Evolutionary conservation across 176 grass and related monocot species (phyloP), one percentile per base, ranked within the genome.

Genomic region (Rhynchospora breviuscula): DNA sequence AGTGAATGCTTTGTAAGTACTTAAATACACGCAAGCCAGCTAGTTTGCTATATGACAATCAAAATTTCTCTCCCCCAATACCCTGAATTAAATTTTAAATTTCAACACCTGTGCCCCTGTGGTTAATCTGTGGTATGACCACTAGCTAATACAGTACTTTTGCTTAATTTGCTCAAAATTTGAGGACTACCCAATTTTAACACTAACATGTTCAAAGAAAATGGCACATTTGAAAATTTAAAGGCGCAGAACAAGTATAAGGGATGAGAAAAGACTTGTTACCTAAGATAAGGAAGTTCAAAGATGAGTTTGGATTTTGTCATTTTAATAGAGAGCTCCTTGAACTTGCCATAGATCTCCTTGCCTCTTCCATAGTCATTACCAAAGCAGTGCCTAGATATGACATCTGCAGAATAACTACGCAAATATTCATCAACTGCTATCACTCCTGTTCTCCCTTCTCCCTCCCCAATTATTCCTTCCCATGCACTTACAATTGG

Each of bases 341-440:
- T 80, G 46, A 99, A 85, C 0, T 88, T 88, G 48, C 67, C 63
- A 73, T 95, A 99, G 44, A 95, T 99, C 83, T 99, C 89, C 43
- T 87, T 82, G 0, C 96, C 96, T 19, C 84, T 82, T 25, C 72
- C 76, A 83, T 90, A 83, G 33, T 93, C 91, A 17, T 83, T 86
- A 0, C 96, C 91, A 43, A 99, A 99, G 65, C 86, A 94, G 0
- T 90, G 86, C 66, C 88, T 29, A 8, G 93, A 93, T 81, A 99
- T 90, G 10, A 99, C 93, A 81, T 99, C 93, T 19, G 94, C 94
- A 21, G 96, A 99, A 84, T 91, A 95, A 84, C 91, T 86, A 17
- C 91, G 48, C 56, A 99, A 83, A 78, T 92, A 91, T 5, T 89
- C 86, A 43, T 99, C 93, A 1, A 95, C 86, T 54, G 46, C 84